These are phyloP conservation scores for Monilinia polystroma DNA, from an alignment of 2,329 filamentous ascomycete species.

Conservation along the genomic window DNA sequence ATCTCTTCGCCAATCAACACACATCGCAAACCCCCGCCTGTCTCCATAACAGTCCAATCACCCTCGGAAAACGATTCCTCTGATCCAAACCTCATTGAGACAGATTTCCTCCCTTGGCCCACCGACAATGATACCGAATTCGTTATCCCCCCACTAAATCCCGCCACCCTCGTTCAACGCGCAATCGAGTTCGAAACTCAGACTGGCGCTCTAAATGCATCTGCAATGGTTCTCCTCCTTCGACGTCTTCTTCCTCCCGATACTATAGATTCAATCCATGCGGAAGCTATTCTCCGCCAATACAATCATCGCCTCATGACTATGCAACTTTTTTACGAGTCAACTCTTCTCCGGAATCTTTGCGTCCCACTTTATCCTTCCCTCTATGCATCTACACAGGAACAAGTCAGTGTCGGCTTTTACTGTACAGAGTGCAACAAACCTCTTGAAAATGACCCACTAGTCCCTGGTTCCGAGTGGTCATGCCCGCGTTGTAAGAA, in stretches of 20 bases:
- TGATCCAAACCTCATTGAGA: conserved; percentile 49
- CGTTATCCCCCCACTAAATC: conserved; percentile 55
- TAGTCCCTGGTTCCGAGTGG: conserved; percentile 46
- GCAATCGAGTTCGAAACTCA: conserved; percentile 57
- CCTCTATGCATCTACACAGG: conserved; percentile 55
- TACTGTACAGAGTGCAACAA: conserved; percentile 57
- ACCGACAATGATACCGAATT: conserved; percentile 57
- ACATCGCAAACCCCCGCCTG: conserved; percentile 27
- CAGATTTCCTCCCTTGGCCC: conserved; percentile 59
- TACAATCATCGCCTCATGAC: conserved; percentile 59
- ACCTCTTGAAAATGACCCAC: conserved; percentile 46
- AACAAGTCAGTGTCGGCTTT: conserved; percentile 54
- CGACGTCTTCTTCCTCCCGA: conserved; percentile 55
- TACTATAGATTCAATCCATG: conserved; percentile 56
- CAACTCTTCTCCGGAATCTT: conserved; percentile 59
- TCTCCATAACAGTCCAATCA: background rate
- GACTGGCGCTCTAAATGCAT: conserved; percentile 57
- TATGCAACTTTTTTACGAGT: conserved; percentile 60
- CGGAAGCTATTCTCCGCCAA: conserved; percentile 56
- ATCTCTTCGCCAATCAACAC: conserved; percentile 30
- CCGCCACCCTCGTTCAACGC: conserved; percentile 53
- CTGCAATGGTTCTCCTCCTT: conserved; percentile 60
- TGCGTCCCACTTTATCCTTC: conserved; percentile 54
- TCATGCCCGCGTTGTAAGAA: conserved; percentile 59
- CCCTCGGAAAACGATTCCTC: conserved; percentile 25